Conservation (phyloP, 2,329 filamentous ascomycete genomes). For the Raffaelea ambrosiae region DNA sequence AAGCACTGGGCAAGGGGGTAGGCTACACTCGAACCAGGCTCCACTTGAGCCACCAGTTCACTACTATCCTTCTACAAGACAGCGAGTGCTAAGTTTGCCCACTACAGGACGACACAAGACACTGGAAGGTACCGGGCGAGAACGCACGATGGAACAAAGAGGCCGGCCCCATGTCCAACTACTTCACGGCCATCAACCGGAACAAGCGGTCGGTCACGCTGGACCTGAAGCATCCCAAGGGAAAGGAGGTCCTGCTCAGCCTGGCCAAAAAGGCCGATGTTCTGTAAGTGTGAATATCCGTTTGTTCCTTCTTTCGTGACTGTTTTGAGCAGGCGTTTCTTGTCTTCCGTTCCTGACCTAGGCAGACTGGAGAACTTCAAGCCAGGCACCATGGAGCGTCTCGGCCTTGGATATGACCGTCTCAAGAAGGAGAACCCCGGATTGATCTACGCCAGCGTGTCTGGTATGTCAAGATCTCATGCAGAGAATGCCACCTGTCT, state of each 20-base stretch:
- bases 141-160: background rate
- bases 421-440: conserved; percentile 4
- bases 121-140: conserved; percentile 2
- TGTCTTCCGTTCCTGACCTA: too few relatives aligned
- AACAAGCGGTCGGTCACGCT: conserved; percentile 7
- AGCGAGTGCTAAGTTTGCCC: background rate
- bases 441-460: conserved; percentile 7
- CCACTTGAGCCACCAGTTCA: conserved; percentile 10
- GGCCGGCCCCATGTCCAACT: conserved; percentile 22
- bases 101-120: conserved; percentile 14
- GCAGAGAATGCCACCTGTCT: too few relatives aligned
- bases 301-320: background rate
- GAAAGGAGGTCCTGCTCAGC: background rate
- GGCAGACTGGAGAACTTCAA: conserved; percentile 8
- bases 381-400: conserved; percentile 7
- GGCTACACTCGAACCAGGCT: conserved; percentile 17
- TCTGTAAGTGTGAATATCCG: conserved; percentile 1
- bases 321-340: background rate
- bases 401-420: conserved; percentile 6
- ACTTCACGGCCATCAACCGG: conserved; percentile 7
- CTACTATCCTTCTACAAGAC: background rate
- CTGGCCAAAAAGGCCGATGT: conserved; percentile 6
- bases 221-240: conserved; percentile 5
- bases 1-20: conserved; percentile 13
- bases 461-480: background rate